Base-by-base conservation (phyloP, 2,329 filamentous ascomycete species). In the Fusarium sp. region DNA sequence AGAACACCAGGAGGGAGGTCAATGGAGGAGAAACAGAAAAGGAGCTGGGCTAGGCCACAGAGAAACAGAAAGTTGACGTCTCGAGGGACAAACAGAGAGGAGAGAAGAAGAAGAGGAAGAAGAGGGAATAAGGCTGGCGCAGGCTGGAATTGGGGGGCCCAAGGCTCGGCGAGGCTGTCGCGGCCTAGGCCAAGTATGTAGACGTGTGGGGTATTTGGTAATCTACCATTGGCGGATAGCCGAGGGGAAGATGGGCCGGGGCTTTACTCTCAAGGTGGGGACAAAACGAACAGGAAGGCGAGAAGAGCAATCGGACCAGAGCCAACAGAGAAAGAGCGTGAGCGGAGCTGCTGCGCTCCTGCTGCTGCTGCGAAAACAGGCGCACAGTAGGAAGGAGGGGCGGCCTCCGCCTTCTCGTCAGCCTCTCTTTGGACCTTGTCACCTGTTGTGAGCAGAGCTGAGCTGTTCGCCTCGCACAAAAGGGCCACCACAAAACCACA, bases 121-220 rank as follows among this genome's bases (percentile, higher is more conserved):
- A 67, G 76, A 74, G 75, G 70, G 70, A 77, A 76, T 75, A 77
- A 79, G 77, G 77, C 77, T 77, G 75, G 73, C 75, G 66, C 42
- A 71, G 73, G 66, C 71, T 75, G 67, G 71, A 71, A 73, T 75
- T 75, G 74, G 76, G 76, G 74, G 75, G 72, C 70, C 69, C 73
- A 70, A 75, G 76, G 74, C 73, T 71, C 69, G 66, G 75, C 76
- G 71, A 78, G 77, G 77, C 77, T 78, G 77, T 77, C 72, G 74
- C 71, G 72, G 71, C 69, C 71, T 60, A 57, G 64, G 49, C 58
- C 44, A 61, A 69, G 40, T 46, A 51, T 57, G 64, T 70, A 69
- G 66, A 60, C 57, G 51, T 70, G 71, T 75, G 75, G 75, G 67
- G 76, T 65, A 59, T 9, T 11, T 44, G 17, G 17, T 11, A 40